Percentiles rank a stretch among this genome's conserved stretches.
These are phyloP conservation scores for Begonia peltatifolia DNA, from an alignment of 306 rosid genomes.

Conservation along the genomic window DNA sequence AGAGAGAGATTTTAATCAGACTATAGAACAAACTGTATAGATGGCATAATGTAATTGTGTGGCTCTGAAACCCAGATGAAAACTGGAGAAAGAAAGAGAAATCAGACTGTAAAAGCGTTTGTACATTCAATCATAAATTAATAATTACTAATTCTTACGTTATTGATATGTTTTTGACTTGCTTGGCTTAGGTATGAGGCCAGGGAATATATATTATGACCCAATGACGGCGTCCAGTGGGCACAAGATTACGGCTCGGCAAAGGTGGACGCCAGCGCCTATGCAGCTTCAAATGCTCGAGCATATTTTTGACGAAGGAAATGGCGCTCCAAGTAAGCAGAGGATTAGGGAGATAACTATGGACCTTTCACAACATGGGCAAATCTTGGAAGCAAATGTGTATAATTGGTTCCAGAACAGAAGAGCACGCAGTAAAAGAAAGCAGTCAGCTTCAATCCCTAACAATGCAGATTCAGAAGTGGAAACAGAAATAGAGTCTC, in stretches of 20 bases:
- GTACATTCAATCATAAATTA: no score
- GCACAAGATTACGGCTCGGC: conserved; percentile 53
- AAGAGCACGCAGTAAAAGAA: conserved; percentile 70
- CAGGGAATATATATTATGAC: conserved; percentile 49
- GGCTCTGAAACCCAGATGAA: no score
- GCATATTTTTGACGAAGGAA: conserved; percentile 51
- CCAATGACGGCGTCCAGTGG: conserved; percentile 45
- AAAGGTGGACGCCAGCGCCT: conserved; percentile 62
- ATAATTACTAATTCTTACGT: no score
- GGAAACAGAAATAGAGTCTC: conserved; percentile 35
- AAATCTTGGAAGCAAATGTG: conserved; percentile 66
- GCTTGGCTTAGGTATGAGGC: conserved; percentile 27
- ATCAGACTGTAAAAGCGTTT: no score
- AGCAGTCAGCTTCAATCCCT: conserved; percentile 22
- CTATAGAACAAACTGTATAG: no score
- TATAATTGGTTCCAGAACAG: conserved; percentile 83
- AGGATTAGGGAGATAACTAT: conserved; percentile 53
- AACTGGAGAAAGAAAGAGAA: no score
- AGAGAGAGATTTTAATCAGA: no score
- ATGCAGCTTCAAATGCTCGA: conserved; percentile 65
- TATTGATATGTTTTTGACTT: no score
- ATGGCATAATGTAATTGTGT: no score
- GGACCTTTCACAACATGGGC: conserved; percentile 53
- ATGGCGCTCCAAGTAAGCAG: conserved; percentile 54
- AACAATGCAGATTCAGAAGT: conserved; percentile 26